Percentiles rank a stretch among this genome's conserved stretches.
Evolutionary conservation across 345 rosid species (phyloP).

Genomic region (Conringia planisiliqua): DNA sequence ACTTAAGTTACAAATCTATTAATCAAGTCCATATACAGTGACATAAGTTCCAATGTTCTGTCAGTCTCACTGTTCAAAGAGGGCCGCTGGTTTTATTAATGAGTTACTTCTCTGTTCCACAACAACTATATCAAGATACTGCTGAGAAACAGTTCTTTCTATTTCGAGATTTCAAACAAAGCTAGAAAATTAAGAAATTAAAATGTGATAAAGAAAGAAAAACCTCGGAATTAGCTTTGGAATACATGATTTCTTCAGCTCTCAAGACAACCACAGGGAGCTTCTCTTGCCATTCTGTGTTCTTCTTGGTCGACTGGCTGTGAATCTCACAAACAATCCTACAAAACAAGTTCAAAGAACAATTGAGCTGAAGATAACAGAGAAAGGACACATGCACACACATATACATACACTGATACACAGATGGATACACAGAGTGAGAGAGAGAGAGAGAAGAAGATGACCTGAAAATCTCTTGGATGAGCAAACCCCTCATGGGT

Average conservation of each 20-base stretch:
- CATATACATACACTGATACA: neutral
- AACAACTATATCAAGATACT: neutral
- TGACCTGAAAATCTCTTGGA: slow-evolving; percentile 89
- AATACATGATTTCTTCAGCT: slow-evolving; percentile 97
- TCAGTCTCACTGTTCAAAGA: slow-evolving; percentile 25
- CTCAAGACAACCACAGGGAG: slow-evolving; percentile 72
- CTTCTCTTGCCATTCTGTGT: slow-evolving; percentile 93
- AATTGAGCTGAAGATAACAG: neutral
- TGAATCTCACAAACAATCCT: slow-evolving; percentile 77
- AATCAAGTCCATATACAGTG: neutral
- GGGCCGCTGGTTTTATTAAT: neutral
- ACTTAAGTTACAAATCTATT: neutral
- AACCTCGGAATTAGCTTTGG: slow-evolving; percentile 98
- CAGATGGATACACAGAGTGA: slow-evolving; percentile 16
- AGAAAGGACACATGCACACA: slow-evolving; percentile 9
- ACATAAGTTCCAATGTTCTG: neutral
- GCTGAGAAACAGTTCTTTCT: neutral
- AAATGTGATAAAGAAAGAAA: neutral
- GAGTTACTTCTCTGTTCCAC: neutral
- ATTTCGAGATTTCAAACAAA: slow-evolving; percentile 1
- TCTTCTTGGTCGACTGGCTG: slow-evolving; percentile 62
- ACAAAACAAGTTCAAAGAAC: neutral
- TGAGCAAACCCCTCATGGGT: slow-evolving; percentile 84
- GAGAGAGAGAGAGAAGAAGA: neutral
- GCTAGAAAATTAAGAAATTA: neutral